Evolutionary conservation across 2,329 filamentous ascomycete species (phyloP), one percentile per base, ranked within the genome.

Genomic region (Pseudocercospora musae): DNA sequence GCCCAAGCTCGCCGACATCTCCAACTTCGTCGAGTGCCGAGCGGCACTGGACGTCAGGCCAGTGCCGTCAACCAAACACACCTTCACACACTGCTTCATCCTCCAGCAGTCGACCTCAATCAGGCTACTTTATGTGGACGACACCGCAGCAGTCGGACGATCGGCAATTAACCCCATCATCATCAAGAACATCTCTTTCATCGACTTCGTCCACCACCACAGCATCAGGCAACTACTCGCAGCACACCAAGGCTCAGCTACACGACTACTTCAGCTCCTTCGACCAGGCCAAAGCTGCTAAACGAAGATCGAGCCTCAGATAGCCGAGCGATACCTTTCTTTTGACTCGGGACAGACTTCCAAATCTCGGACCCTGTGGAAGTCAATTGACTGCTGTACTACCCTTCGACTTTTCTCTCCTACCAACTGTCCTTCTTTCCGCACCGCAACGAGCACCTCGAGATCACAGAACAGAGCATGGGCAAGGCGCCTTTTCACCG

Each of bases 191-290:
- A 70, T 96, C 91, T 73, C 85, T 96, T 58, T 91, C 88, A 74
- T 96, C 92, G 10, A 65, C 59, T 21, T 55, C 60, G 11, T 68
- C 67, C 78, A 80, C 59, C 76, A 42, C 50, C 7, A 60, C 60
- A 8, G 54, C 57, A 18, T 62, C 63, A 10, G 76, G 76, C 27
- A 81, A 82, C 69, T 81, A 96, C 67, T 92, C 92, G 3, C 87
- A 90, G 66, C 89, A 90, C 76, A 88, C 91, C 27, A 87, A 87
- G 72, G 88, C 86, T 77, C 92, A 96, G 75, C 85, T 97, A 46
- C 87, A 89, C 74, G 89, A 90, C 69, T 97, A 97, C 77, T 90
- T 91, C 68, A 90, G 89, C 73, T 92, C 90, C 1, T 96, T 97
- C 75, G 93, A 97, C 77, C 90, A 92, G 68, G 88, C 89, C 62